Base-by-base conservation (phyloP, 2,329 filamentous ascomycete species). In the Aspergillus novoparasiticus region DNA sequence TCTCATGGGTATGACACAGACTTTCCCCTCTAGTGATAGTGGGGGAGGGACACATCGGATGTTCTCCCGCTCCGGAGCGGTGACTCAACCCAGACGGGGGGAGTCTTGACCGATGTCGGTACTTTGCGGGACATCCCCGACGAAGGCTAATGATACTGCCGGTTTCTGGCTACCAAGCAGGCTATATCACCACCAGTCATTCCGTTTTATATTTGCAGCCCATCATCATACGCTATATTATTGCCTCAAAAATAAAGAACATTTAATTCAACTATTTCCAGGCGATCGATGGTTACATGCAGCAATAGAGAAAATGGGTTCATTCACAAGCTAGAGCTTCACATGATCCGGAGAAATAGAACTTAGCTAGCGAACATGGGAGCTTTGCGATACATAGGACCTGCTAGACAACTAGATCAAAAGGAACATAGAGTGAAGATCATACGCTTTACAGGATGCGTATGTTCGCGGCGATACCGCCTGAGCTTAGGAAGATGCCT, bases 21-120 rank as follows among this genome's bases (percentile, higher is more conserved):
- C 65, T 70, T 70, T 63, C 68, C 69, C 61, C 66, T 66, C 67
- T 67, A 34, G 61, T 69, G 66, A 75, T 74, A 70, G 72, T 70
- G 74, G 73, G 71, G 69, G 60, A 43, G 36, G 58, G 41, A 30
- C 23, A 16, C 14, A 46, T 41, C 32, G n/a, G 32, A 54, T 55
- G 69, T 76, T 75, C 62, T 71, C 75, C 75, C 74, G 73, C 66
- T 71, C 74, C 73, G 72, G 64, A 64, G 41, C 10, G 53, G 32
- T 70, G 69, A 71, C 65, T 71, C 67, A 71, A 62, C 65, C 21
- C 39, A 34, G 36, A 23, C 34, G 30, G 57, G 30, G 30, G 21
- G n/a, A 26, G 14, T 36, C 34, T 55, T 26, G 8, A 32, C 68
- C 67, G 68, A 69, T 68, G 48, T 70, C 69, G 69, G 69, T 41